A percentile compares a stretch with the other conserved stretches of the same genome.
Evolutionary conservation across 2,329 filamentous ascomycete genomes (phyloP).

Genomic region (Emergomyces pasteurianus): DNA sequence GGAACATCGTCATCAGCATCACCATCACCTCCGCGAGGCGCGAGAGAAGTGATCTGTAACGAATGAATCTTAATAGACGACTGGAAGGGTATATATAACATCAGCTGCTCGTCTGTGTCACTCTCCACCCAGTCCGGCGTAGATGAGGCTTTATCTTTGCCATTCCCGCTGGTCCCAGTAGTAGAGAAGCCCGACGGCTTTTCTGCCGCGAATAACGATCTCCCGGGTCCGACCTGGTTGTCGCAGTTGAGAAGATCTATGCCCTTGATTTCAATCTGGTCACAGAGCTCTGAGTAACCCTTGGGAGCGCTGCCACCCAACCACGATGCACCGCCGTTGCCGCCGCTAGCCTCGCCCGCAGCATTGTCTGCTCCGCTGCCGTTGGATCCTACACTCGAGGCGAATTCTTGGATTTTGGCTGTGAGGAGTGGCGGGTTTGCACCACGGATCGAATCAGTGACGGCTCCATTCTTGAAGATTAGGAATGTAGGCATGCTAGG

Average conservation of each 20-base stretch:
- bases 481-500: conserved; percentile 77
- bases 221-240: conserved; percentile 59
- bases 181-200: conserved; percentile 52
- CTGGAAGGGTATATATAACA: conserved; percentile 86
- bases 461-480: conserved; percentile 62
- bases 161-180: conserved; percentile 21
- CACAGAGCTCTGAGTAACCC: conserved; percentile 73
- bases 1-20: conserved; percentile 65
- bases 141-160: conserved; percentile 41
- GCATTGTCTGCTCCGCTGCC: conserved; percentile 32
- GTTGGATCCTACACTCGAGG: conserved; percentile 36
- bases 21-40: conserved; percentile 41
- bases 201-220: conserved; percentile 57
- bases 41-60: conserved; percentile 70
- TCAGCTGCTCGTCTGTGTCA: conserved; percentile 91
- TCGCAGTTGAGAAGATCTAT: conserved; percentile 84
- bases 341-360: conserved; percentile 28
- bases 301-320: conserved; percentile 61
- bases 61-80: conserved; percentile 82
- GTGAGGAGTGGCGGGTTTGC: conserved; percentile 61
- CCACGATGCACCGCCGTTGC: conserved; percentile 45
- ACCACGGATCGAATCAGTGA: conserved; percentile 58
- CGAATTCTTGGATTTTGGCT: conserved; percentile 58
- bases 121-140: conserved; percentile 82
- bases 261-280: conserved; percentile 64